These are phyloP conservation scores for Maudiozyma turicensis DNA, from an alignment of 805 yeast genomes.

Conservation along the genomic window DNA sequence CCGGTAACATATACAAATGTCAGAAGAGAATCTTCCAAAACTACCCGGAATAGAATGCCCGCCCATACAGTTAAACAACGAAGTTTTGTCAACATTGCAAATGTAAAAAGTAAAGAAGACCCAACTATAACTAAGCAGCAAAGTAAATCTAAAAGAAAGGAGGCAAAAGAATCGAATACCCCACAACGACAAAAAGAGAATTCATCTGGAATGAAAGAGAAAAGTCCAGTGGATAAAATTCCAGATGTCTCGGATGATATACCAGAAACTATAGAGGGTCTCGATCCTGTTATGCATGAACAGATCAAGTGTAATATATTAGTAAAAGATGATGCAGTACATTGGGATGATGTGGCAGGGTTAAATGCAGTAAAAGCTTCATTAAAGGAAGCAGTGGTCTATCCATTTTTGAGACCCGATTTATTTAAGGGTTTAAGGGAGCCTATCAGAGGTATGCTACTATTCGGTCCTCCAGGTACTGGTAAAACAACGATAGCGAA, in stretches of 20 bases:
- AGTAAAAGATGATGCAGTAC: conserved; percentile 84
- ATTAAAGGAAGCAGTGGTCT: conserved; percentile 89
- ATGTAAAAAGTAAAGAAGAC: neutral
- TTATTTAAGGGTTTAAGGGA: conserved; percentile 84
- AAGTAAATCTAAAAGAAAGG: neutral
- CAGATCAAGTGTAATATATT: conserved; percentile 86
- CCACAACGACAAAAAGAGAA: neutral
- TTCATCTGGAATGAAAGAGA: neutral
- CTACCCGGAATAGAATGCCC: neutral
- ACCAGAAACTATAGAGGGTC: conserved; percentile 37
- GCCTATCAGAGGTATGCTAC: conserved; percentile 91
- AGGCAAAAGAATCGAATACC: neutral
- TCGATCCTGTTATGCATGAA: conserved; percentile 67
- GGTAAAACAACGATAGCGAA: conserved; percentile 97
- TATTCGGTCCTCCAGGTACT: conserved; percentile 98
- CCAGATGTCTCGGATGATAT: neutral
- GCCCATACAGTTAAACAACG: neutral
- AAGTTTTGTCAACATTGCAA: neutral
- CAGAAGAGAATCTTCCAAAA: neutral
- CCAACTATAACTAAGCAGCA: neutral
- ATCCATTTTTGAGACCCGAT: conserved; percentile 92
- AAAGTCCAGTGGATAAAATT: neutral
- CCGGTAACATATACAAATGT: neutral
- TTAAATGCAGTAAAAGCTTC: conserved; percentile 79
- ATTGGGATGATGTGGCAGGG: conserved; percentile 96